A percentile compares a stretch with the other conserved stretches of the same genome.
Evolutionary conservation across 2,329 filamentous ascomycete genomes (phyloP).

Genomic region (Fusarium austroafricanum): DNA sequence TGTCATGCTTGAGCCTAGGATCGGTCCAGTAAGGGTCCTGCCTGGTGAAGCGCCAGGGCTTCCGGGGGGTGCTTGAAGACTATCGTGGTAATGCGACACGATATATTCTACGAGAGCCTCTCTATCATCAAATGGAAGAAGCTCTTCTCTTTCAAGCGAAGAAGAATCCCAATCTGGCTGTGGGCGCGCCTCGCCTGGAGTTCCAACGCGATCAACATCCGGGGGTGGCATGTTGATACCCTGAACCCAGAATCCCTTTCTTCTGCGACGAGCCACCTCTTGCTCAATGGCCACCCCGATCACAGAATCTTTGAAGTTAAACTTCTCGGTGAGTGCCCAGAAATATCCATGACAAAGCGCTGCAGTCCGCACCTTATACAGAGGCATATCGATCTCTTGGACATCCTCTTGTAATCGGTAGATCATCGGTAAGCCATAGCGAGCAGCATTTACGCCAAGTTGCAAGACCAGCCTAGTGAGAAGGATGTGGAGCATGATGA

Average conservation of each 20-base stretch:
- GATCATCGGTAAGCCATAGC: conserved; percentile 87
- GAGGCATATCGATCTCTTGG: conserved; percentile 70
- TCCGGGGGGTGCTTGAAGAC: conserved; percentile 70
- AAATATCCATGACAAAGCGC: conserved; percentile 92
- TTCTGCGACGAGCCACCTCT: conserved; percentile 80
- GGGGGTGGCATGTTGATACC: conserved; percentile 77
- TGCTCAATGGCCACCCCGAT: conserved; percentile 78
- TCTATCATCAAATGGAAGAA: conserved; percentile 81
- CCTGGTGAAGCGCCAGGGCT: conserved; percentile 78
- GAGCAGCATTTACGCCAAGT: conserved; percentile 84
- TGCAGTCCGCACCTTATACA: conserved; percentile 81
- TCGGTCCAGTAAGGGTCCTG: conserved; percentile 71
- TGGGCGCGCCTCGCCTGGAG: conserved; percentile 59
- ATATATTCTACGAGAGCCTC: conserved; percentile 79
- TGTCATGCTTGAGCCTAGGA: conserved; percentile 63
- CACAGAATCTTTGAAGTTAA: conserved; percentile 77
- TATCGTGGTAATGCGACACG: conserved; percentile 75
- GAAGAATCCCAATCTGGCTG: conserved; percentile 62
- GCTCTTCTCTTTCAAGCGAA: conserved; percentile 69
- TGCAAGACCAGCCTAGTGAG: conserved; percentile 78
- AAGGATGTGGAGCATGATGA: conserved; percentile 81
- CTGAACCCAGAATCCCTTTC: conserved; percentile 82
- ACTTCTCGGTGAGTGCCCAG: conserved; percentile 80
- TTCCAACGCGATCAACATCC: conserved; percentile 69
- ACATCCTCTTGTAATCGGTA: conserved; percentile 89